Evolutionary conservation across 371 early-diverging fungal genomes (phyloP).

Genomic region (Mucor velutinosus): DNA sequence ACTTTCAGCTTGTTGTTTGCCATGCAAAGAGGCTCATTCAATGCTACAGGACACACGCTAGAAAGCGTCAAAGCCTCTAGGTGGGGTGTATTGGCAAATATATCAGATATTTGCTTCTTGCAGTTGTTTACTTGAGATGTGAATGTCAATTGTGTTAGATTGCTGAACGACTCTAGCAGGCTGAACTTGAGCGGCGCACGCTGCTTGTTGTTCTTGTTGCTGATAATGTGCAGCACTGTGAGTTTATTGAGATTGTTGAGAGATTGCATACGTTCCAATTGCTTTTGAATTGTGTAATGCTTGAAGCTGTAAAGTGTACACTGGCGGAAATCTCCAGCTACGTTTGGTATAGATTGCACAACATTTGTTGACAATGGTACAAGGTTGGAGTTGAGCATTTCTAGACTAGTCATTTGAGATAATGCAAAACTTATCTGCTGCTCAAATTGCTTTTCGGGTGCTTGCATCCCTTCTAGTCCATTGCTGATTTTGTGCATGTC

Average conservation of each 20-base stretch:
- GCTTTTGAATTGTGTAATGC: background rate
- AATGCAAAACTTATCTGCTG: background rate
- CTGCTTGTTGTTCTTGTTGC: background rate
- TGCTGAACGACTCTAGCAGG: background rate
- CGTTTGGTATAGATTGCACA: background rate
- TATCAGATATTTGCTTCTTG: background rate
- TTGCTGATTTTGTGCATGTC: background rate
- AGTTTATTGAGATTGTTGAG: background rate
- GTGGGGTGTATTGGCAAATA: background rate
- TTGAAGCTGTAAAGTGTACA: background rate
- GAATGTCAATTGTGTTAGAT: background rate
- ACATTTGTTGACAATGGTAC: background rate
- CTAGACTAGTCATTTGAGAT: background rate
- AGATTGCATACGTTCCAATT: background rate
- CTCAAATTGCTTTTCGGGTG: background rate
- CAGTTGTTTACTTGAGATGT: background rate
- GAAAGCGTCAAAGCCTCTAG: background rate
- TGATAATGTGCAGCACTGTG: background rate
- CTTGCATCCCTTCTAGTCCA: background rate
- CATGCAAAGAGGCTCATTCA: background rate
- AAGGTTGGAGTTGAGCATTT: background rate
- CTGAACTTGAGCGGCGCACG: background rate
- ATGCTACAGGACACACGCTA: background rate
- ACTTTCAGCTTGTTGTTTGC: background rate
- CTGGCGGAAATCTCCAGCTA: background rate